Percentiles rank a stretch among this genome's conserved stretches.
Conservation (phyloP, 1,139 yeast species). For the Yamadazyma triangularis region DNA sequence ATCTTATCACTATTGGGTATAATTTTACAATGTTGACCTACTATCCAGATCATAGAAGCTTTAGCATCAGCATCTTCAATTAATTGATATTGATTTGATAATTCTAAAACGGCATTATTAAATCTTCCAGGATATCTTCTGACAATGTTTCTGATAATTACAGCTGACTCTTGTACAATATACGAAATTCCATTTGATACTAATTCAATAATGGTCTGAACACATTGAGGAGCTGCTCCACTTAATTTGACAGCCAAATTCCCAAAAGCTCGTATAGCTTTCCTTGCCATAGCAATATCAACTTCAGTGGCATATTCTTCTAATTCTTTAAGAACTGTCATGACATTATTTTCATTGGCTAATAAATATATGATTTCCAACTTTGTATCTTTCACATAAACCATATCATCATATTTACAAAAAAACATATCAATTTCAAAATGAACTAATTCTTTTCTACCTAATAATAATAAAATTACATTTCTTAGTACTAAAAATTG, state of each 20-base stretch:
- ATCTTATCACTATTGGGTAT: constrained; percentile 46
- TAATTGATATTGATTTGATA: constrained; percentile 41
- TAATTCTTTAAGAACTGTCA: constrained; percentile 64
- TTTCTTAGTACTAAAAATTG: constrained; percentile 82
- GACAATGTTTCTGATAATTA: constrained; percentile 72
- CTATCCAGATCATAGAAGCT: constrained; percentile 76
- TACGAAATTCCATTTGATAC: constrained; percentile 66
- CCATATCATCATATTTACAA: constrained; percentile 80
- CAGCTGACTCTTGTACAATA: constrained; percentile 74
- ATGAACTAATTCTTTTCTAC: constrained; percentile 56
- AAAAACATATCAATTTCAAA: constrained; percentile 76
- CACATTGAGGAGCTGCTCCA: constrained; percentile 57
- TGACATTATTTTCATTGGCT: constrained; percentile 62
- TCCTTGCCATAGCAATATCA: constrained; percentile 79
- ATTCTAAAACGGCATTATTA: constrained; percentile 33
- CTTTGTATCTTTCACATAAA: constrained; percentile 86
- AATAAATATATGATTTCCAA: constrained; percentile 78
- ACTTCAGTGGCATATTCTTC: constrained; percentile 86
- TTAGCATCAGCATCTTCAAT: constrained; percentile 78
- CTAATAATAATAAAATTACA: constrained; percentile 67
- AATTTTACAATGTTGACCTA: constrained; percentile 63
- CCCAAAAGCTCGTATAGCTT: constrained; percentile 87
- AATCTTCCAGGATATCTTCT: constrained; percentile 63
- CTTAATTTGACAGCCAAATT: constrained; percentile 73
- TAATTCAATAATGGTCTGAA: constrained; percentile 56